phyloP scores from a whole-genome alignment of 768 basidiomycete species.

The Myochromella boudieri region DNA sequence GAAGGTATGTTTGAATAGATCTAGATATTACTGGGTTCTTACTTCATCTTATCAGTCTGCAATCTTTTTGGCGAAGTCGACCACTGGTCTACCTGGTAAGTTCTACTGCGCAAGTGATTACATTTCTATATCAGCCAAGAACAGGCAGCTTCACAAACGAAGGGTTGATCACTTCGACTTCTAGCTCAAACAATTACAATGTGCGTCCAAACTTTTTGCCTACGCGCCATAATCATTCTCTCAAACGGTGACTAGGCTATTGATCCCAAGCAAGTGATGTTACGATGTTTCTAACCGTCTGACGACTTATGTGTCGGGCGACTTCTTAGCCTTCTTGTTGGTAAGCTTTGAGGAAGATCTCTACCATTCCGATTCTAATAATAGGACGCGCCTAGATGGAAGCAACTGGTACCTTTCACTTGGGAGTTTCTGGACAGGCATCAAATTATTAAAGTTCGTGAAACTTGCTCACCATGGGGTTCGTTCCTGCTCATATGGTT shows the following conservation, averaged over 20 bases:
- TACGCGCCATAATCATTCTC: neutral
- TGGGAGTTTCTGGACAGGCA: constrained; percentile 59
- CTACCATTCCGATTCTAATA: neutral
- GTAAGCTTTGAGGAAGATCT: neutral
- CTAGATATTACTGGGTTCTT: neutral
- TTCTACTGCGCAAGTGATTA: constrained; percentile 2
- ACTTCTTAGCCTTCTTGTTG: constrained; percentile 9
- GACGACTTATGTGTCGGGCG: neutral
- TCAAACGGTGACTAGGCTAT: constrained; percentile 36
- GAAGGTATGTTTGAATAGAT: constrained; percentile 30
- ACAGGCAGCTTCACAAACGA: constrained; percentile 40
- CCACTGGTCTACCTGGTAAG: constrained; percentile 43
- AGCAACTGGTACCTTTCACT: constrained; percentile 49
- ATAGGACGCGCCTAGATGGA: constrained; percentile 12
- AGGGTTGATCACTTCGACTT: constrained; percentile 47
- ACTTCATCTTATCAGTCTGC: constrained; percentile 34
- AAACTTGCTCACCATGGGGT: neutral
- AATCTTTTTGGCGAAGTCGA: constrained; percentile 54
- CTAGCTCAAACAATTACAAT: constrained; percentile 38
- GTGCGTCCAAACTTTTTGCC: constrained; percentile 20
- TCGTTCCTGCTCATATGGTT: neutral
- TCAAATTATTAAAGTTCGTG: constrained; percentile 33
- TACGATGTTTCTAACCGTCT: neutral
- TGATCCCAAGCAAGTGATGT: constrained; percentile 45
- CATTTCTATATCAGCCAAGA: neutral